These are phyloP conservation scores for Codiaeum variegatum DNA, from an alignment of 441 rosid species.

Conservation along the genomic window DNA sequence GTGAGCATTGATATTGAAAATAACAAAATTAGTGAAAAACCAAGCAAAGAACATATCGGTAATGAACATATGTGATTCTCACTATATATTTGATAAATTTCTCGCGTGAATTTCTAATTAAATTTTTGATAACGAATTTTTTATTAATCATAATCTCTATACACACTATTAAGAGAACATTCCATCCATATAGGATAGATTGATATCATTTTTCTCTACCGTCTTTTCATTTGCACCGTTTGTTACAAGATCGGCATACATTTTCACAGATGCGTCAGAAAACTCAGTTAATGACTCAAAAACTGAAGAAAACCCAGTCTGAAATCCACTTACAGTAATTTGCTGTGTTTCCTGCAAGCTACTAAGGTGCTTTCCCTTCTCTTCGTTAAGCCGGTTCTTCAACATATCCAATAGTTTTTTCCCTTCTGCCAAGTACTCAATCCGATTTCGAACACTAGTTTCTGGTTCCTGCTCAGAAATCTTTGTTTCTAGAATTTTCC, in stretches of 20 bases:
- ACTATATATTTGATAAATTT: not conserved
- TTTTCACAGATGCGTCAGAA: conserved; percentile 36
- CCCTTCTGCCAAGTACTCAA: conserved; percentile 31
- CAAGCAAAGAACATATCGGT: not conserved
- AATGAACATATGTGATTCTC: not conserved
- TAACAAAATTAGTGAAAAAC: conserved; percentile 11
- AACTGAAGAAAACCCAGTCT: conserved; percentile 39
- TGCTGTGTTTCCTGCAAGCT: conserved; percentile 34
- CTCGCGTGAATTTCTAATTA: not conserved
- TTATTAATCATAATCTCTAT: conserved; percentile 9
- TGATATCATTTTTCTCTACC: conserved; percentile 11
- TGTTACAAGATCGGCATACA: conserved; percentile 34
- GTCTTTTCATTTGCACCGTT: conserved; percentile 22
- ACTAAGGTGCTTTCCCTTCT: conserved; percentile 36
- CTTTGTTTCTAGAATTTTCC: conserved; percentile 33
- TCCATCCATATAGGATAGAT: conserved; percentile 15
- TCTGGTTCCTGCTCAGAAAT: conserved; percentile 24
- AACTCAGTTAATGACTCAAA: conserved; percentile 37
- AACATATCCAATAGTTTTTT: conserved; percentile 32
- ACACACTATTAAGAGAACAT: conserved; percentile 18
- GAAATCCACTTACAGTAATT: conserved; percentile 34
- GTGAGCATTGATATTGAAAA: conserved; percentile 32
- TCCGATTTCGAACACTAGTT: conserved; percentile 13
- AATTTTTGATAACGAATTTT: not conserved
- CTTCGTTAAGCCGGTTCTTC: conserved; percentile 28